phyloP scores from a whole-genome alignment of 192 early-diverging fungal species.

The Anaeromyces robustus region DNA sequence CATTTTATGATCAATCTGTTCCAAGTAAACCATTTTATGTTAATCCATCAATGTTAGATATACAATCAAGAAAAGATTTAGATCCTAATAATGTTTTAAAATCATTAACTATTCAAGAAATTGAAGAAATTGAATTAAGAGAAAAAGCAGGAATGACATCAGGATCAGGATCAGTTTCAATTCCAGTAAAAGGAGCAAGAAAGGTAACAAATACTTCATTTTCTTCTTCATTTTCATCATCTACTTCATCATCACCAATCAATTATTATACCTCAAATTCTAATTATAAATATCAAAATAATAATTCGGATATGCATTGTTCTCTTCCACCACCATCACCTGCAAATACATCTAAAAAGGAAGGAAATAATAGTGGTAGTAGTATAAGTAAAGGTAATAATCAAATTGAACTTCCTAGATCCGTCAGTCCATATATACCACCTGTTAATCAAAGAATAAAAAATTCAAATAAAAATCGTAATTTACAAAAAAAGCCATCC shows the following conservation, averaged over 20 bases:
- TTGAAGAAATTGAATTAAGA: not conserved
- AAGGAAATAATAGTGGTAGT: not conserved
- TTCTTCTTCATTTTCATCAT: not conserved
- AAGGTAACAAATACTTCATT: not conserved
- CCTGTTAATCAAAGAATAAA: not conserved
- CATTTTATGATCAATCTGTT: not conserved
- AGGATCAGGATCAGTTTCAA: not conserved
- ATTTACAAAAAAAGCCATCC: constrained; percentile 11
- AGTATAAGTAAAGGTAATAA: not conserved
- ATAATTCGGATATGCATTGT: not conserved
- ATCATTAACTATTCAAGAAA: not conserved
- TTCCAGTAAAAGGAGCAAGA: not conserved
- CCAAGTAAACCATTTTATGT: not conserved
- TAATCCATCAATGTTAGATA: not conserved
- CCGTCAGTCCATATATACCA: not conserved
- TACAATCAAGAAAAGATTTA: not conserved
- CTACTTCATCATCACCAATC: not conserved
- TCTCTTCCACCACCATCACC: not conserved
- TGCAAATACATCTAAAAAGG: constrained; percentile 2
- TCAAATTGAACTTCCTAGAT: not conserved
- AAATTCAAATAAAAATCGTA: not conserved
- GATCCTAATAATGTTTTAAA: not conserved
- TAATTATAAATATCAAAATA: not conserved
- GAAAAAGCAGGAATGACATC: not conserved
- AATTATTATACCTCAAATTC: not conserved